Percentiles rank a stretch among this genome's conserved stretches.
Evolutionary conservation across 495 filamentous ascomycete species (phyloP).

Genomic region (Parachaetomium inaequale): DNA sequence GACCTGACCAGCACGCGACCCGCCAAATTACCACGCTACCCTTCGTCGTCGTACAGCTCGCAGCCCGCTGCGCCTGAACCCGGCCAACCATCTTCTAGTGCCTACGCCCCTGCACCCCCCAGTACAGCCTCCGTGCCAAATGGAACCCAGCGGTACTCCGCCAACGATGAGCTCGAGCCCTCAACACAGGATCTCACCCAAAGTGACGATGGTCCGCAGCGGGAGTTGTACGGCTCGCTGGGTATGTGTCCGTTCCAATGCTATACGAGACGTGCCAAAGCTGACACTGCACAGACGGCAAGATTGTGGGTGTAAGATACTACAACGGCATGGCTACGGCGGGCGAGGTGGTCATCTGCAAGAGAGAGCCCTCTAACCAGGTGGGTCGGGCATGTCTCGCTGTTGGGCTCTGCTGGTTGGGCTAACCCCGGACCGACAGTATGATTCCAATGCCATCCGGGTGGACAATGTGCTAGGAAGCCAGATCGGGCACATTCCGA

Average conservation of each 20-base stretch:
- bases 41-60: constrained; percentile 1
- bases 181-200: constrained; percentile 50
- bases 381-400: constrained; percentile 20
- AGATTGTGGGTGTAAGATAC: constrained; percentile 78
- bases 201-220: constrained; percentile 42
- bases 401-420: not conserved
- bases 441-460: constrained; percentile 75
- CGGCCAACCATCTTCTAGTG: not conserved
- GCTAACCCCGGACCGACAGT: constrained; percentile 29
- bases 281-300: constrained; percentile 48
- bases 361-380: constrained; percentile 65
- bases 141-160: not conserved
- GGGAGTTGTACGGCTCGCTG: constrained; percentile 52
- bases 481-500: constrained; percentile 80
- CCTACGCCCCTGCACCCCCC: too few species aligned
- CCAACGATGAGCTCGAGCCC: constrained; percentile 41
- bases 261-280: not conserved
- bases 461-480: constrained; percentile 72
- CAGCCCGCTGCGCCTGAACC: not conserved
- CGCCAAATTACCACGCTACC: constrained; percentile 17
- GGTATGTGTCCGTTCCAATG: constrained; percentile 20
- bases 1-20: constrained; percentile 5
- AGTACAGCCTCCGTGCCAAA: not conserved
- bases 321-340: constrained; percentile 68
- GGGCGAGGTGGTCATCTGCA: constrained; percentile 67